Percentiles rank a stretch among this genome's conserved stretches.
phyloP scores from a whole-genome alignment of 805 yeast genomes.

The Yarrowia porcina region DNA sequence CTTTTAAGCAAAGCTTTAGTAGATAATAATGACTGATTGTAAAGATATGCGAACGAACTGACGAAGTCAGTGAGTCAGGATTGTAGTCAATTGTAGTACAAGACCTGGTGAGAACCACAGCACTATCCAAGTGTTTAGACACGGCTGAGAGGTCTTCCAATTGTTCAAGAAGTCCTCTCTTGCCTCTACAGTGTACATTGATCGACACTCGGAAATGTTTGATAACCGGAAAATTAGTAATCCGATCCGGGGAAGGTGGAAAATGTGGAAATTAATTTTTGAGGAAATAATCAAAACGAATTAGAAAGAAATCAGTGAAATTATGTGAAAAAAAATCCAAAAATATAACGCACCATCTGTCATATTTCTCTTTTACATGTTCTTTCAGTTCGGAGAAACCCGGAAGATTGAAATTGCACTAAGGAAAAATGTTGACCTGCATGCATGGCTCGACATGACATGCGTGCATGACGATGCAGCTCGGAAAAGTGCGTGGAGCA shows the following conservation, averaged over 20 bases:
- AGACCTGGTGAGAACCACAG: background rate
- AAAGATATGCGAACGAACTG: background rate
- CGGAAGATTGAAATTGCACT: constrained; percentile 1
- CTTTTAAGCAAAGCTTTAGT: constrained; percentile 45
- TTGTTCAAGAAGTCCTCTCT: background rate
- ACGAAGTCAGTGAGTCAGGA: background rate
- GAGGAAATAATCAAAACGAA: too few species aligned
- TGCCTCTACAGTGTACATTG: background rate
- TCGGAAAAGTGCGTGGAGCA: background rate
- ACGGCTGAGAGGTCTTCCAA: background rate
- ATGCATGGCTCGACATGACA: background rate
- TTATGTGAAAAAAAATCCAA: too few species aligned
- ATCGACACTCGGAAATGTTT: constrained; percentile 1
- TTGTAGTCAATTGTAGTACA: background rate
- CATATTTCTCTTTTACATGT: background rate
- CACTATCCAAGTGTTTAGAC: background rate
- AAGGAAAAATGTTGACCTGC: background rate
- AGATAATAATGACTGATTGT: constrained; percentile 19
- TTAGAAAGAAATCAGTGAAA: too few species aligned
- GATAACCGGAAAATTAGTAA: background rate
- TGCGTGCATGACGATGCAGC: background rate
- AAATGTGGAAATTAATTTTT: too few species aligned
- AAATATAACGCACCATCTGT: too few species aligned
- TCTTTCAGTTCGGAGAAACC: constrained; percentile 44
- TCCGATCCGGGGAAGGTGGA: background rate